Conservation (phyloP, 176 grass and related monocot genomes). For the Sorghum bicolor region DNA sequence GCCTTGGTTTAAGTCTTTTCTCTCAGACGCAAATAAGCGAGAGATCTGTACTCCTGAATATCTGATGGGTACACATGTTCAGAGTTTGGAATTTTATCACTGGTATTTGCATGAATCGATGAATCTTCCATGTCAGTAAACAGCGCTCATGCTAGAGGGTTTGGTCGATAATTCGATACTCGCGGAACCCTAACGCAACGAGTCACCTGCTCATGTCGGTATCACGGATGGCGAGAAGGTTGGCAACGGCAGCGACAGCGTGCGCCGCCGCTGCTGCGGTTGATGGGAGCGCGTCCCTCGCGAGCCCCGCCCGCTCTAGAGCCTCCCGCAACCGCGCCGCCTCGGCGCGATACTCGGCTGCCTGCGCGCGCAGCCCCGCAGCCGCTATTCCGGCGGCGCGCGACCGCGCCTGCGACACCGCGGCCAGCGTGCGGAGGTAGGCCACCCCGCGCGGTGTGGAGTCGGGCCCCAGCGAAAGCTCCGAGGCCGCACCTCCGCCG, state of each 20-base stretch:
- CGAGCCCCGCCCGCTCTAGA: constrained; percentile 65
- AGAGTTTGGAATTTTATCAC: background rate
- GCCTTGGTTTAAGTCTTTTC: background rate
- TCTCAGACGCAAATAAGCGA: background rate
- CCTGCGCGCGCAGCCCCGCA: constrained; percentile 63
- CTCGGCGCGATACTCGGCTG: constrained; percentile 70
- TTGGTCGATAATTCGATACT: background rate
- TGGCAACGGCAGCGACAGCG: constrained; percentile 64
- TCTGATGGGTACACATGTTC: background rate
- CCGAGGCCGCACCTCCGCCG: constrained; percentile 28
- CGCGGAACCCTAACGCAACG: constrained; percentile 10
- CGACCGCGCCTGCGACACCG: constrained; percentile 65
- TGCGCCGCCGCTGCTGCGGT: constrained; percentile 51
- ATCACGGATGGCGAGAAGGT: constrained; percentile 84
- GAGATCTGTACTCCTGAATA: no score
- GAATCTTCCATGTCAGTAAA: background rate
- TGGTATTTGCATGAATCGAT: background rate
- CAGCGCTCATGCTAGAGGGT: no score
- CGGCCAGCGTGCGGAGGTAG: constrained; percentile 62
- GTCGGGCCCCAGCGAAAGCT: constrained; percentile 59
- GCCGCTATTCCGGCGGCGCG: constrained; percentile 63
- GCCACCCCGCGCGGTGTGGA: constrained; percentile 53
- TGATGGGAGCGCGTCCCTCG: constrained; percentile 58
- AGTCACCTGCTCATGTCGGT: constrained; percentile 90
- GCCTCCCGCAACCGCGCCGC: constrained; percentile 73